Percentiles rank a stretch among this genome's conserved stretches.
Conservation (phyloP, 2,329 filamentous ascomycete genomes). For the Nigrospora oryzae region DNA sequence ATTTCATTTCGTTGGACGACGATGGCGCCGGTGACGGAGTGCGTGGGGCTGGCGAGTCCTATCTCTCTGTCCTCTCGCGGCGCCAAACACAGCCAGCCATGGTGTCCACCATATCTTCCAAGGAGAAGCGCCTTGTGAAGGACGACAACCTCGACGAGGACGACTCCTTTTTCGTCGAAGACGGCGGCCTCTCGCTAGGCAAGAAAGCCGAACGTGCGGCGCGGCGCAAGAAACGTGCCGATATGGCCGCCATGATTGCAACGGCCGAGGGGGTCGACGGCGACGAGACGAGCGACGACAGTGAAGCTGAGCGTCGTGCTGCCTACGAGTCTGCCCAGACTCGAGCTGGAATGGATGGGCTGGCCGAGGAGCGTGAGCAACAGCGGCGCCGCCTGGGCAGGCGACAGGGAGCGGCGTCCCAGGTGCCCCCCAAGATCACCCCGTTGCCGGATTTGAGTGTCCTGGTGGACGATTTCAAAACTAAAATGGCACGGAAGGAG, state of each 20-base stretch:
- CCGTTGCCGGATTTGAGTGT: constrained; percentile 67
- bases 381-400: constrained; percentile 25
- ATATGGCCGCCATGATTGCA: constrained; percentile 78
- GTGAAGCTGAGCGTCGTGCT: constrained; percentile 61
- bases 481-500: constrained; percentile 55
- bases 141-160: constrained; percentile 92
- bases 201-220: constrained; percentile 70
- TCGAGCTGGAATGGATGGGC: constrained; percentile 73
- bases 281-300: constrained; percentile 48
- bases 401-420: constrained; percentile 31
- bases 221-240: constrained; percentile 54
- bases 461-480: constrained; percentile 55
- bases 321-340: constrained; percentile 87
- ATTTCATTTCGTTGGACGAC: constrained; percentile 57
- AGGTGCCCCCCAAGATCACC: constrained; percentile 64
- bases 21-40: constrained; percentile 37
- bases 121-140: constrained; percentile 64
- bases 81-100: constrained; percentile 28
- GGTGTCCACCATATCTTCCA: constrained; percentile 45
- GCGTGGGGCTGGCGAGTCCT: constrained; percentile 18
- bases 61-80: constrained; percentile 17
- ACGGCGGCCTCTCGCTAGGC: constrained; percentile 71
- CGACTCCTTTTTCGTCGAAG: constrained; percentile 85
- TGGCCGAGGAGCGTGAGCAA: constrained; percentile 38
- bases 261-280: constrained; percentile 57